A percentile compares a stretch with the other conserved stretches of the same genome.
phyloP scores from a whole-genome alignment of 495 filamentous ascomycete species.

The Aspergillus affinis region DNA sequence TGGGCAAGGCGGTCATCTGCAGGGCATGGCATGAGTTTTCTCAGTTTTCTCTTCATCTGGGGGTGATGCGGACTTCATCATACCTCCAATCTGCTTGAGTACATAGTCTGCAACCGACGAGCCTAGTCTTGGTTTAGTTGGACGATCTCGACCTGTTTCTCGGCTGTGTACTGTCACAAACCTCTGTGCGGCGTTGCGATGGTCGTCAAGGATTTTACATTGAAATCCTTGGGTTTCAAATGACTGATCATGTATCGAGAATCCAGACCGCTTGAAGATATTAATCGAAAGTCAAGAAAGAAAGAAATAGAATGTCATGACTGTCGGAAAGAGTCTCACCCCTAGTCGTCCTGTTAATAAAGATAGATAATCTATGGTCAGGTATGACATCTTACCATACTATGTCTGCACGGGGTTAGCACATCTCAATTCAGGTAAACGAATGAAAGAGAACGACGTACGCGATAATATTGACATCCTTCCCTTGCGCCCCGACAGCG shows the following conservation, averaged over 20 bases:
- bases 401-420: slow-evolving; percentile 53
- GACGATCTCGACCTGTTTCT: not conserved
- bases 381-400: slow-evolving; percentile 56
- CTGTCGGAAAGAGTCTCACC: slow-evolving; percentile 34
- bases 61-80: slow-evolving; percentile 1
- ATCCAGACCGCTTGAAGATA: slow-evolving; percentile 70
- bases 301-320: not conserved
- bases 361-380: slow-evolving; percentile 4
- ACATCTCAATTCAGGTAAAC: not conserved
- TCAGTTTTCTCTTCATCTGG: not conserved
- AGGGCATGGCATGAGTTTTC: slow-evolving; percentile 1
- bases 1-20: slow-evolving; percentile 57
- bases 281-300: slow-evolving; percentile 21
- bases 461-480: slow-evolving; percentile 85
- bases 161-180: slow-evolving; percentile 18
- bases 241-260: slow-evolving; percentile 89
- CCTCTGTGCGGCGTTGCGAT: slow-evolving; percentile 87
- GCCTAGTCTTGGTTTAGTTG: slow-evolving; percentile 35
- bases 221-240: slow-evolving; percentile 67
- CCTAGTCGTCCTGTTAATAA: slow-evolving; percentile 30
- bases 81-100: slow-evolving; percentile 64
- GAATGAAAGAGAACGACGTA: slow-evolving; percentile 33
- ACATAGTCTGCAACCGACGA: slow-evolving; percentile 84
- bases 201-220: slow-evolving; percentile 79
- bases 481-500: slow-evolving; percentile 62